phyloP scores from a whole-genome alignment of 1,284 basidiomycete genomes.

The Leccinum subfulvum region DNA sequence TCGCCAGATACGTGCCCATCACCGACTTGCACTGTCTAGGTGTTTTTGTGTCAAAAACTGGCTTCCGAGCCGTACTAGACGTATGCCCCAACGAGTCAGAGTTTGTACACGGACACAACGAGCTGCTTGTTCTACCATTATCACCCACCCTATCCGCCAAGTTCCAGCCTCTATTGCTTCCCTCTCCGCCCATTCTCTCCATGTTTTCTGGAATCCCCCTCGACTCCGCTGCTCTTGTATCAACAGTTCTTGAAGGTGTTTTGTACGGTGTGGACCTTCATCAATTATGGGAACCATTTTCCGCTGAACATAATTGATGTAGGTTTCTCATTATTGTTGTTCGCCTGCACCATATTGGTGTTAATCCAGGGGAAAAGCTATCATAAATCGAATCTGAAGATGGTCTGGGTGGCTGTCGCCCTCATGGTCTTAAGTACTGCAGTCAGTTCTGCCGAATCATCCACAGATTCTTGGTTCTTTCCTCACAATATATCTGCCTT shows the following conservation, averaged over 20 bases:
- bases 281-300: neutral
- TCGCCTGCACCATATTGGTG: conserved; percentile 13
- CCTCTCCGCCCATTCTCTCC: neutral
- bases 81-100: neutral
- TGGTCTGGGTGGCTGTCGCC: conserved; percentile 5
- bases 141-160: neutral
- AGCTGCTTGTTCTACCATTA: neutral
- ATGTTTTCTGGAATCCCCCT: conserved; percentile 15
- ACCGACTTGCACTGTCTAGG: neutral
- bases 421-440: conserved; percentile 14
- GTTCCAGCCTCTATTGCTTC: neutral
- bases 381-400: conserved; percentile 1
- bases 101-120: neutral
- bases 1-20: neutral
- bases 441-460: conserved; percentile 3
- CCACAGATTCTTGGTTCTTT: neutral
- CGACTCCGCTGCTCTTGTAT: conserved; percentile 12
- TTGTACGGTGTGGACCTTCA: conserved; percentile 12
- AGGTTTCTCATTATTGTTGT: conserved; percentile 20
- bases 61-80: neutral
- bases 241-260: conserved; percentile 11
- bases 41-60: neutral
- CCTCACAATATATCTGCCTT: neutral
- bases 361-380: neutral
- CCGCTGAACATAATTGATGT: neutral